Evolutionary conservation across 768 basidiomycete species (phyloP).

Genomic region (Phylloporus arenicola): DNA sequence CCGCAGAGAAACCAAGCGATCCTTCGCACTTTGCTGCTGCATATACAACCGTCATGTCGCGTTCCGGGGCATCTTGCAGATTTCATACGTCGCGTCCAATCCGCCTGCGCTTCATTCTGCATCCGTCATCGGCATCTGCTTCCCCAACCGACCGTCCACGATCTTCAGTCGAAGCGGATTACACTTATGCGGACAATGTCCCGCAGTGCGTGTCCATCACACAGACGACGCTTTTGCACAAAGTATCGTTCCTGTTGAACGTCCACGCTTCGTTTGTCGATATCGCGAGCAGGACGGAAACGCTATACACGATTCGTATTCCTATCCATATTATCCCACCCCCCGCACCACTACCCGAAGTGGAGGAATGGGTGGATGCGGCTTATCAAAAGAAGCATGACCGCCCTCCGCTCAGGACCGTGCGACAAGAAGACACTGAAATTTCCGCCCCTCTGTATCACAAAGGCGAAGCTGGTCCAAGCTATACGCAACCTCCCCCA

Average conservation of each 20-base stretch:
- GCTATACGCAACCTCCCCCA: conserved; percentile 65
- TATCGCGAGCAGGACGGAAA: conserved; percentile 61
- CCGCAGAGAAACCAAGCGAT: conserved; percentile 29
- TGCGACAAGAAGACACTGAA: conserved; percentile 63
- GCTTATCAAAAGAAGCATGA: conserved; percentile 90
- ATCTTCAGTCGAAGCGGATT: conserved; percentile 39
- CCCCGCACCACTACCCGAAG: conserved; percentile 73
- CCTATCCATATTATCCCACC: conserved; percentile 71
- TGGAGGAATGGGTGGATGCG: conserved; percentile 62
- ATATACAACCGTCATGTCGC: conserved; percentile 58
- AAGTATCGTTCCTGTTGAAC: conserved; percentile 71
- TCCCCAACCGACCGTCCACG: conserved; percentile 45
- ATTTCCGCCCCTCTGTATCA: conserved; percentile 58
- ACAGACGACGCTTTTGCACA: conserved; percentile 77
- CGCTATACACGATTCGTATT: conserved; percentile 56
- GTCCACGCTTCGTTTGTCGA: conserved; percentile 76
- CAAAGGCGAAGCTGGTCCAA: conserved; percentile 72
- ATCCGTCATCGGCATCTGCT: conserved; percentile 48
- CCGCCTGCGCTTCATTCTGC: conserved; percentile 76
- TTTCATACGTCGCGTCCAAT: conserved; percentile 76
- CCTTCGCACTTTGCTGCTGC: conserved; percentile 36
- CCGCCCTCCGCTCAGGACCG: conserved; percentile 66
- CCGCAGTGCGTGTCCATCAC: conserved; percentile 71
- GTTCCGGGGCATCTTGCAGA: conserved; percentile 88
- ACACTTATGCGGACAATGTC: conserved; percentile 49